Evolutionary conservation across 805 yeast genomes (phyloP), one percentile per base, ranked within the genome.

Genomic region (Cyberlindnera amylophila): DNA sequence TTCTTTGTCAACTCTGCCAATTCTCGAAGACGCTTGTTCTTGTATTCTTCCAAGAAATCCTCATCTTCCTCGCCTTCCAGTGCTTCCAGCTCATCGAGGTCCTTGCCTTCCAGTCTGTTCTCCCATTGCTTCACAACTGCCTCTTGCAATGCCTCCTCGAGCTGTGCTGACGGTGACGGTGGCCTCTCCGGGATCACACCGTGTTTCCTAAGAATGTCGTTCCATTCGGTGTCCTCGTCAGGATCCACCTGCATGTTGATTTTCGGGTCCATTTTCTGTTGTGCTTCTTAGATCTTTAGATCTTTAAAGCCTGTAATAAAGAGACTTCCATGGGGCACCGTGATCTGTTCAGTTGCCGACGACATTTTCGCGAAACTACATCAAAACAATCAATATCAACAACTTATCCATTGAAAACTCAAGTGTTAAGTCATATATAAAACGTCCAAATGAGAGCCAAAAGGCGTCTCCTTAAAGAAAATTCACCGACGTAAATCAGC

Each of bases 201-300:
- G 49, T 90, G 86, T 3, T 78, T 75, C 51, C 99, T 72, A 34
- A 93, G 72, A 51, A 93, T 89, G 63, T 93, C 99, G 61, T 93
- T 93, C 99, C 99, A 93, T 63, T 93, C 99, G 0, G 99, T 93
- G 62, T 93, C 99, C 64, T 93, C 99, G 48, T 77, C 78, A 28
- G 96, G 97, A 64, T 93, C 90, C 41, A 90, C 96, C 64, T 89
- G 87, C 37, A 89, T 89, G 51, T 81, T 87, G 41, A 84, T 71
- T 67, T 82, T 44, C 27, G 80, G 77, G 46, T 79, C 81, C 38
- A 45, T 64, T 15, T 31, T 24, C n/a, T n/a, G n/a, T 24, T 12
- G 11, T 9, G 12, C 28, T n/a, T n/a, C n/a, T n/a, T n/a, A n/a
- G n/a, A n/a, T n/a, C n/a, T n/a, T n/a, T n/a, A n/a, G n/a, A n/a